phyloP scores from a whole-genome alignment of 164 flowering plant species.

The Dillenia turbinata region DNA sequence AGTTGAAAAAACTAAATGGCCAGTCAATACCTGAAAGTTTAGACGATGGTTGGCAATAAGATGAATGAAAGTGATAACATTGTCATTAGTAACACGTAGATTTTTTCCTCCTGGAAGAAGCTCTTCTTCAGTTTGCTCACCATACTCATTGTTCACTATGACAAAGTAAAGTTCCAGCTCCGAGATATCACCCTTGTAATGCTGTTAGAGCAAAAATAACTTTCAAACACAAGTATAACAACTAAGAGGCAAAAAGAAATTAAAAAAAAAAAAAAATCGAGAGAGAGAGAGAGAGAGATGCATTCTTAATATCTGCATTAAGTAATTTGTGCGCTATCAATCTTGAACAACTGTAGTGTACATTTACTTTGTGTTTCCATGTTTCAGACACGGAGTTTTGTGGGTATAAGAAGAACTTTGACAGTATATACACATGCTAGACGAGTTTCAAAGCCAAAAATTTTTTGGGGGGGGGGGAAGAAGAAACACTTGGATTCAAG shows the following conservation, averaged over 20 bases:
- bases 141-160: slow-evolving; percentile 89
- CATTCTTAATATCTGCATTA: too few species aligned
- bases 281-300: not conserved
- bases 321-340: too few species aligned
- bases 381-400: too few species aligned
- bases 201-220: slow-evolving; percentile 34
- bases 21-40: slow-evolving; percentile 65
- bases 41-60: slow-evolving; percentile 84
- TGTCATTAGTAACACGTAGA: slow-evolving; percentile 81
- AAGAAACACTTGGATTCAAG: too few species aligned
- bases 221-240: too few species aligned
- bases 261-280: not conserved
- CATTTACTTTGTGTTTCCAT: too few species aligned
- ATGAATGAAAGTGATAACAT: slow-evolving; percentile 84
- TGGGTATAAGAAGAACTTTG: too few species aligned
- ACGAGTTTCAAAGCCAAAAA: too few species aligned
- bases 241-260: not conserved
- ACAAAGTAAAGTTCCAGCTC: slow-evolving; percentile 91
- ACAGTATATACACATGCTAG: too few species aligned
- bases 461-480: too few species aligned
- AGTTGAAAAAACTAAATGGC: too few species aligned
- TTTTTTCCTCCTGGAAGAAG: slow-evolving; percentile 81
- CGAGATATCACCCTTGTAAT: slow-evolving; percentile 72
- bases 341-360: too few species aligned
- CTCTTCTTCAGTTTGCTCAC: slow-evolving; percentile 94